Conservation (phyloP, 2,329 filamentous ascomycete species). For the Colletotrichum tanaceti region DNA sequence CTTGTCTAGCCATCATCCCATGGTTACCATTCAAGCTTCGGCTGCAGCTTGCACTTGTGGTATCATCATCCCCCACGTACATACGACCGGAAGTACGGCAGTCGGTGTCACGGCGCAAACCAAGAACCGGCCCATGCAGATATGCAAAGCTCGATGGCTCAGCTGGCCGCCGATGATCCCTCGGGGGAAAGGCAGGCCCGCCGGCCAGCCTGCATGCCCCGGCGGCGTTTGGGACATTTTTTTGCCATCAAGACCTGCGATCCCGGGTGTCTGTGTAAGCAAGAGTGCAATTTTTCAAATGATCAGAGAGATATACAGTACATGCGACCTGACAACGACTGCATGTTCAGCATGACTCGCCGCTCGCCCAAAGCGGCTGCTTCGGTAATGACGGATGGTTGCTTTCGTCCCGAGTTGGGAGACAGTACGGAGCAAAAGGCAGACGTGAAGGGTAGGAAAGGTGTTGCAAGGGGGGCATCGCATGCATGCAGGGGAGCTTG, state of each 20-base stretch:
- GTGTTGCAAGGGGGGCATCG: background rate
- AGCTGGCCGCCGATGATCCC: background rate
- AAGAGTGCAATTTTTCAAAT: background rate
- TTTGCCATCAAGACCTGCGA: background rate
- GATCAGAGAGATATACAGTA: too few relatives aligned
- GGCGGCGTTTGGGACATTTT: too few relatives aligned
- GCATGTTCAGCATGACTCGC: background rate
- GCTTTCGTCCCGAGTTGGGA: background rate
- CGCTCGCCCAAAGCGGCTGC: background rate
- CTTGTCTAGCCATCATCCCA: background rate
- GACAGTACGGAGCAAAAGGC: background rate
- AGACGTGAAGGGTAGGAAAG: background rate
- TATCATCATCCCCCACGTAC: too few relatives aligned
- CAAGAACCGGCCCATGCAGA: background rate
- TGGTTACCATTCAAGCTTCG: background rate
- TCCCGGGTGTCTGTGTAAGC: background rate
- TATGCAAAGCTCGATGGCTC: background rate
- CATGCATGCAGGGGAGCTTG: background rate
- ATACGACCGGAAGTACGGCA: background rate
- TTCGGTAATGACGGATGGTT: background rate
- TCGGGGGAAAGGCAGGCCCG: too few relatives aligned
- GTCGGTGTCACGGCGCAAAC: slow-evolving; percentile 1
- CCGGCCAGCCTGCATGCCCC: background rate
- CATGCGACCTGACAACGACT: background rate
- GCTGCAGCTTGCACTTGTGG: background rate